These are phyloP conservation scores for Yarrowia bubula DNA, from an alignment of 805 yeast species.

Conservation along the genomic window DNA sequence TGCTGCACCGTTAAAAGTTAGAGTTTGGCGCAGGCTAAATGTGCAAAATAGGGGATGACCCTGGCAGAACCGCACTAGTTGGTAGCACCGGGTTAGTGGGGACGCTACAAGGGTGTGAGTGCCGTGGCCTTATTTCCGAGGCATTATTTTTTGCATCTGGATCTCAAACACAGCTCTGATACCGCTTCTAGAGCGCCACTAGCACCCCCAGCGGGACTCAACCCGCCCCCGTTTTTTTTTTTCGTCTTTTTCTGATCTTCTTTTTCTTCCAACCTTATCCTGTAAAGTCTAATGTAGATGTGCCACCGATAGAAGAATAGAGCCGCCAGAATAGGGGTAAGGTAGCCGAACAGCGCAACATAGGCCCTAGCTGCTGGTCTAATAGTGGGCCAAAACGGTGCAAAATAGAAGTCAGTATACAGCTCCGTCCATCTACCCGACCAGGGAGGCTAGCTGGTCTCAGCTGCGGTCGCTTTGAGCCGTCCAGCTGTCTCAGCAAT, in stretches of 20 bases:
- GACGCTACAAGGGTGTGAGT: not conserved
- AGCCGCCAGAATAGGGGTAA: constrained; percentile 11
- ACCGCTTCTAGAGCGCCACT: no score
- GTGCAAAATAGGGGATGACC: constrained; percentile 11
- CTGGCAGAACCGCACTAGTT: constrained; percentile 1
- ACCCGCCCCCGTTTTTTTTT: not conserved
- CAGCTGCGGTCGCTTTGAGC: no score
- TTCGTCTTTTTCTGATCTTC: not conserved
- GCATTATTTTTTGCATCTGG: not conserved
- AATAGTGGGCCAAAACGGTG: no score
- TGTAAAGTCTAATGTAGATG: not conserved
- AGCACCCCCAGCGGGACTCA: not conserved
- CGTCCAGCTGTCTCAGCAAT: not conserved
- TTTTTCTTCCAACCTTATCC: constrained; percentile 4
- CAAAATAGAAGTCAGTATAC: no score
- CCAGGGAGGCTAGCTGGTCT: no score
- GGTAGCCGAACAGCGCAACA: not conserved
- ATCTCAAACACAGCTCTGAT: no score
- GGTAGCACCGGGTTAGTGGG: no score
- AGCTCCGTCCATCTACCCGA: no score
- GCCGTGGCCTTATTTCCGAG: no score
- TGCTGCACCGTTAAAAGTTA: constrained; percentile 20
- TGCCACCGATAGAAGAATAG: not conserved
- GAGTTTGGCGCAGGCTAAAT: constrained; percentile 1
- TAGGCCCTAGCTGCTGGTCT: no score